Percentiles rank a stretch among this genome's conserved stretches.
Conservation (phyloP, 139 green algal species). For the Chlamydomonas urium region DNA sequence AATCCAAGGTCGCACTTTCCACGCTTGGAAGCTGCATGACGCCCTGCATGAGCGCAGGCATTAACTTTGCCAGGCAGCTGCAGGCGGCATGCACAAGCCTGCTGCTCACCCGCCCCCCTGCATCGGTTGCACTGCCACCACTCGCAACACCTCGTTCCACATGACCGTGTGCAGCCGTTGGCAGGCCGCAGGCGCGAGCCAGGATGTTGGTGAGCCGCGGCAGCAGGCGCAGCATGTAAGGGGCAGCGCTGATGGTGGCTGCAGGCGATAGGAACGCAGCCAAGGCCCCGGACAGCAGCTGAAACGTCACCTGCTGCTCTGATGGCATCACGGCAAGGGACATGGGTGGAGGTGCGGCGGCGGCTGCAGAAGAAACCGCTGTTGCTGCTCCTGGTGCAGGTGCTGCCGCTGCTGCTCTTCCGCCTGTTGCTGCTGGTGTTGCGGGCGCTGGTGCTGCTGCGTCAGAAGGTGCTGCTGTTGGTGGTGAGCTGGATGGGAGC, state of each 20-base stretch:
- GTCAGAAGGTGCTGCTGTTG: too few species aligned
- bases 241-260: not conserved
- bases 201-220: not conserved
- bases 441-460: too few species aligned
- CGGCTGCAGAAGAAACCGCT: too few species aligned
- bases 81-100: too few species aligned
- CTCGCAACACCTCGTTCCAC: too few species aligned
- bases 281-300: not conserved
- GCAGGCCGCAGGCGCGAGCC: not conserved
- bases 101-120: too few species aligned
- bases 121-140: not conserved
- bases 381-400: too few species aligned
- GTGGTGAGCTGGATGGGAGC: not conserved
- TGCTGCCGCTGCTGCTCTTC: too few species aligned
- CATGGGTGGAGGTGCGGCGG: not conserved
- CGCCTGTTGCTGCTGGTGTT: too few species aligned
- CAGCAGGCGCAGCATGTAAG: not conserved
- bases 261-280: slow-evolving; percentile 6
- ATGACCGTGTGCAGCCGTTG: too few species aligned
- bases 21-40: too few species aligned
- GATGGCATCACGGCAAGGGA: not conserved
- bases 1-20: too few species aligned
- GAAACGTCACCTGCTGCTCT: not conserved
- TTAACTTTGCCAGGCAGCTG: not conserved
- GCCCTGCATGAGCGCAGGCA: not conserved